Percentiles rank a stretch among this genome's conserved stretches.
Evolutionary conservation across 768 basidiomycete species (phyloP).

Genomic region (Lactarius evosmus): DNA sequence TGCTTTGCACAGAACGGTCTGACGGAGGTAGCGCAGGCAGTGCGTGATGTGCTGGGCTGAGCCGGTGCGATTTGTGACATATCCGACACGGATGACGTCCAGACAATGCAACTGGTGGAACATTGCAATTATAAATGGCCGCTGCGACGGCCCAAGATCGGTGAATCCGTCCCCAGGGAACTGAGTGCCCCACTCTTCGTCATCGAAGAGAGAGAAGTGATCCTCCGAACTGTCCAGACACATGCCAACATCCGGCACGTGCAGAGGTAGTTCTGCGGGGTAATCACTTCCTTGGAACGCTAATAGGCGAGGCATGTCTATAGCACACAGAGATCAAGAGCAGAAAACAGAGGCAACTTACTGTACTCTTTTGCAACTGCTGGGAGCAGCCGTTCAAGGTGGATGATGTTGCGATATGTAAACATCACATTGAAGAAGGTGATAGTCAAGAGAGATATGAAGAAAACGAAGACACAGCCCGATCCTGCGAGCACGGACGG

Average conservation of each 20-base stretch:
- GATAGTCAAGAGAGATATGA: too few relatives aligned
- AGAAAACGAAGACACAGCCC: too few relatives aligned
- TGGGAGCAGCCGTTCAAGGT: too few relatives aligned
- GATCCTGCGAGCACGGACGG: too few relatives aligned
- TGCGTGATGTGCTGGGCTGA: conserved; percentile 28
- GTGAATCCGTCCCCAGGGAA: neutral
- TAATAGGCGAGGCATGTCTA: neutral
- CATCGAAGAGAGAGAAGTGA: neutral
- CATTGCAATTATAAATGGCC: neutral
- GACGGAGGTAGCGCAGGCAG: conserved; percentile 33
- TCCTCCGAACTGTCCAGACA: neutral
- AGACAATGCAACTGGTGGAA: neutral
- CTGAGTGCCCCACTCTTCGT: neutral
- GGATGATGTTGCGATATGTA: too few relatives aligned
- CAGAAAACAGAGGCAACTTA: neutral
- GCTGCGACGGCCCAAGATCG: neutral
- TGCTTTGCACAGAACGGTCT: conserved; percentile 32
- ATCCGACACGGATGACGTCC: neutral
- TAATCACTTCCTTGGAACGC: neutral
- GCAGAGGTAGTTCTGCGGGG: neutral
- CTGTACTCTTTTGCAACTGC: conserved; percentile 4
- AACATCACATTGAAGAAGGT: too few relatives aligned
- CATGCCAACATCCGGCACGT: neutral
- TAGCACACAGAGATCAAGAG: neutral
- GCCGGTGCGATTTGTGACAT: neutral